Evolutionary conservation across 768 basidiomycete genomes (phyloP), one percentile per base, ranked within the genome.

Genomic region (Tephrocybe sp.): DNA sequence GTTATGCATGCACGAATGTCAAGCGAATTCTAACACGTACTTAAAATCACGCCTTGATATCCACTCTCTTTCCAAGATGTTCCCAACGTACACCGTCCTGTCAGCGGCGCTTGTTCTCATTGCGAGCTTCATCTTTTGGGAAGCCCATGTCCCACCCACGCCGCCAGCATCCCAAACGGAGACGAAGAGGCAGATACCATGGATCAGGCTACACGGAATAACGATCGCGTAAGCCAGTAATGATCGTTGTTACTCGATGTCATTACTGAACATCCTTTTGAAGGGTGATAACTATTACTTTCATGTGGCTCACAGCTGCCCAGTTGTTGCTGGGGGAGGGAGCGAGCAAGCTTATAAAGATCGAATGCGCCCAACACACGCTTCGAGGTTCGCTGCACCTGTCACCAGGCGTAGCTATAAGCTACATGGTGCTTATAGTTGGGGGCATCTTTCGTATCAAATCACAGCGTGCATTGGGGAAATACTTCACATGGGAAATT

Each of bases 401-500:
- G n/a, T n/a, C n/a, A n/a, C n/a, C n/a, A n/a, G n/a, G n/a, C n/a
- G n/a, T n/a, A n/a, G n/a, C n/a, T n/a, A n/a, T n/a, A n/a, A n/a
- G n/a, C n/a, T n/a, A n/a, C n/a, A n/a, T n/a, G n/a, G n/a, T n/a
- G n/a, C n/a, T n/a, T n/a, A n/a, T n/a, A n/a, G n/a, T n/a, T n/a
- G n/a, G n/a, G n/a, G n/a, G n/a, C n/a, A n/a, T n/a, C n/a, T n/a
- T n/a, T n/a, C 45, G 51, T 17, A 33, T 53, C 14, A 21, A 5
- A 18, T 30, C 51, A 1, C 51, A 53, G 17, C 51, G 51, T 23
- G 30, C 51, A 1, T 20, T 53, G n/a, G 51, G 51, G 2, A 47
- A 43, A 43, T 53, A 17, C 26, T 53, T 53, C 25, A 53, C 51
- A 25, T 53, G 51, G 51, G 51, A 53, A 24, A 53, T 53, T 40